Percentiles rank a stretch among this genome's conserved stretches.
Evolutionary conservation across 2,329 filamentous ascomycete genomes (phyloP).

Genomic region (Xylaria polymorpha): DNA sequence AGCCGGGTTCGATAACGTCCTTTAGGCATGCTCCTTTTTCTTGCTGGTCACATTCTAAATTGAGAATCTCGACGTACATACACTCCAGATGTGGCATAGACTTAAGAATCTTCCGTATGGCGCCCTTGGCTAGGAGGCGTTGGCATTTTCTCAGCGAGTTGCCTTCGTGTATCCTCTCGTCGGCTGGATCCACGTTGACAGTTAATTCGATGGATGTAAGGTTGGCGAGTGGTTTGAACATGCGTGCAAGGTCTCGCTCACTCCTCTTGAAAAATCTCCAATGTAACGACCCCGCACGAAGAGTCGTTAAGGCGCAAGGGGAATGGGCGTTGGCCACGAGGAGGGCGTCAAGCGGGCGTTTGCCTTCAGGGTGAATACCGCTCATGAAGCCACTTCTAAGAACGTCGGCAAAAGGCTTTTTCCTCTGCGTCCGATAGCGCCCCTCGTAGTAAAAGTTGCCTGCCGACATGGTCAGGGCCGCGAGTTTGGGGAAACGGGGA

Average conservation of each 20-base stretch:
- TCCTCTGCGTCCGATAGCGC: constrained; percentile 21
- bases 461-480: constrained; percentile 41
- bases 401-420: constrained; percentile 33
- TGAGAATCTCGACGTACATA: constrained; percentile 42
- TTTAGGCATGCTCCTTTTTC: constrained; percentile 35
- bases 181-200: constrained; percentile 37
- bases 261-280: constrained; percentile 45
- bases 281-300: constrained; percentile 41
- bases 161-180: constrained; percentile 21
- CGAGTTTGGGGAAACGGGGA: constrained; percentile 42
- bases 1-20: constrained; percentile 43
- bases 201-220: constrained; percentile 42
- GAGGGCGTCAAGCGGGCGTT: constrained; percentile 43
- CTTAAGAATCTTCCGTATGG: constrained; percentile 43
- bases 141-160: constrained; percentile 37
- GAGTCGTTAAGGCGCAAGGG: constrained; percentile 35
- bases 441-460: constrained; percentile 34
- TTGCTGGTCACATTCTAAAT: constrained; percentile 24
- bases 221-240: constrained; percentile 41
- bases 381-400: constrained; percentile 1
- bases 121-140: constrained; percentile 38
- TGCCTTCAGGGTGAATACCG: constrained; percentile 38
- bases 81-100: constrained; percentile 42
- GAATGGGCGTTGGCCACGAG: constrained; percentile 41
- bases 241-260: constrained; percentile 33